A percentile compares a stretch with the other conserved stretches of the same genome.
phyloP scores from a whole-genome alignment of 495 filamentous ascomycete species.

The Neurospora sp. region DNA sequence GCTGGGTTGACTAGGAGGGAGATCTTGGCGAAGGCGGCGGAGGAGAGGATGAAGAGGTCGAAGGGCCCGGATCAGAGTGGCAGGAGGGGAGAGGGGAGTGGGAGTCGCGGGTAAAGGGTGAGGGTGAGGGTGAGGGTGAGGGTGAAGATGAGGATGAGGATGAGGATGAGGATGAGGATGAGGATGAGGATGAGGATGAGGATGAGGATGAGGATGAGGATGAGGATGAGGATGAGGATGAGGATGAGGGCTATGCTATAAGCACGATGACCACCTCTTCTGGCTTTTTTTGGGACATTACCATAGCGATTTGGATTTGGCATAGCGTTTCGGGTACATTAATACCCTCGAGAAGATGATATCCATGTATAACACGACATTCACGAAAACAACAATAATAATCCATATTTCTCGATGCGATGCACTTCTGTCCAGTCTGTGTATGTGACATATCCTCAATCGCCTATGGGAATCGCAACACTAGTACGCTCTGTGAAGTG shows the following conservation, averaged over 20 bases:
- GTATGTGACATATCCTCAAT: too few relatives aligned
- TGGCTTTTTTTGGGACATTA: not conserved
- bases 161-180: too few relatives aligned
- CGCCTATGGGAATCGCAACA: not conserved
- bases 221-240: too few relatives aligned
- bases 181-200: not conserved
- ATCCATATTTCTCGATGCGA: too few relatives aligned
- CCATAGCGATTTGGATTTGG: not conserved
- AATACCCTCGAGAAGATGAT: not conserved
- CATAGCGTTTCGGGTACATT: not conserved
- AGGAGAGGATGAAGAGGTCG: slow-evolving; percentile 57
- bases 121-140: too few relatives aligned
- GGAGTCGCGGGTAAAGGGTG: not conserved
- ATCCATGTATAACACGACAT: not conserved
- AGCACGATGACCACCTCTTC: not conserved
- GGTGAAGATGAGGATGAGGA: too few relatives aligned
- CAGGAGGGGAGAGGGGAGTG: slow-evolving; percentile 9
- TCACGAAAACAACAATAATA: not conserved
- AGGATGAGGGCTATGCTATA: not conserved
- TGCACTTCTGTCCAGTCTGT: too few relatives aligned
- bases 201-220: too few relatives aligned
- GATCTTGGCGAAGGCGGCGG: slow-evolving; percentile 62
- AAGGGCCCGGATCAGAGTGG: slow-evolving; percentile 9
- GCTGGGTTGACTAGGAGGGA: slow-evolving; percentile 46
- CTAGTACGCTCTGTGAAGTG: not conserved